Base-by-base conservation (phyloP, 352 stramenopile species). In the Globisporangium megalacanthum region DNA sequence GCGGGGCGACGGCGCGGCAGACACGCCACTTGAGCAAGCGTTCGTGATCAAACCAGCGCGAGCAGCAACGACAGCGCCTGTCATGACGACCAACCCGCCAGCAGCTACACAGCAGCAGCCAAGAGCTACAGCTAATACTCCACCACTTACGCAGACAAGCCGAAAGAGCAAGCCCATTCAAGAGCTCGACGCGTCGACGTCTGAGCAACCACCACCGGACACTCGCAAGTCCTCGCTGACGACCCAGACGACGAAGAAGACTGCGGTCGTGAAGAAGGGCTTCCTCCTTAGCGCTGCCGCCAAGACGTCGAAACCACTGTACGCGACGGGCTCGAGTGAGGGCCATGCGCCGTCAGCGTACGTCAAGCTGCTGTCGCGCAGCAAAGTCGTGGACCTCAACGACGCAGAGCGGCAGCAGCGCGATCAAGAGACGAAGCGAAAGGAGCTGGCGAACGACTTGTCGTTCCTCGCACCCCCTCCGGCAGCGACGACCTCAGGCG, bases 311-410 rank as follows among this genome's bases (percentile, higher is more conserved):
- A 71, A 61, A 1, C 60, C 70, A n/a, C 54, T 94, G 48, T 94
- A 92, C 42, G 82, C 82, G 52, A 75, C 60, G 2, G 84, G 84
- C 20, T 94, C 84, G 0, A 87, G 46, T 20, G 84, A 94, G 56
- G 82, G 82, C 0, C 65, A 56, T 3, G 70, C 71, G n/a, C 54
- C 84, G 17, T 94, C 84, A 0, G 61, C 80, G 45, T 92, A 91
- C 56, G 83, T 93, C 11, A 92, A 93, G 31, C 52, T 94, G 19
- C 55, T 93, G 10, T 82, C 78, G 52, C 77, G 83, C 15, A 92
- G 83, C 63, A 91, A 94, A 58, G 72, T 94, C 17, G 76, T 94
- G 1, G 83, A 93, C 61, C 56, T 95, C 10, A 67, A 52, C 6
- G 72, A 82, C 10, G 60, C 73, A n/a, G 61, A 88, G 49, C 63